Base-by-base conservation (phyloP, 495 filamentous ascomycete genomes). In the Podospora fimiseda region DNA sequence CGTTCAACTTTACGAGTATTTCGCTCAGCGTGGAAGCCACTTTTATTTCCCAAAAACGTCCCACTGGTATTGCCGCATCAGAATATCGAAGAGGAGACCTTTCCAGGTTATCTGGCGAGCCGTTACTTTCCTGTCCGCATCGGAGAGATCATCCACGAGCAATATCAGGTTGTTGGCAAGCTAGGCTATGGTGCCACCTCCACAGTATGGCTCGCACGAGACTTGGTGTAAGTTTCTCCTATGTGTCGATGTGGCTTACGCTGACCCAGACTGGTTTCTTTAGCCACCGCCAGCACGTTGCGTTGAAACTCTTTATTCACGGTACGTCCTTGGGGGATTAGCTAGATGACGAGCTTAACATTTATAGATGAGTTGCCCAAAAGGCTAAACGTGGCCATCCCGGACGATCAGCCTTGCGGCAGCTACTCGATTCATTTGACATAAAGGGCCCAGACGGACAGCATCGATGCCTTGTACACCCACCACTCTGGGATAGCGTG, bases 181-280 rank as follows among this genome's bases (percentile, higher is more conserved):
- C 68, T 81, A 33, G 79, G 80, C 14, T 81, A 70, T 53, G 78
- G 79, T 37, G 54, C 73, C 7, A 72, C 67, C 42, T 82, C 79
- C 21, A 82, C 78, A 5, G 74, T 70, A 8, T 82, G 77, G 78
- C 70, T 83, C 11, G 73, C 72, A 46, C 68, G 70, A 22, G 76
- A 80, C 70, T 65, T 81, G 45, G 60, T 66, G 72, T 72, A 66
- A 58, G 71, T 63, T 15, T 9, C 27, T 33, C 11, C 13, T 14
- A 36, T 24, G 3, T 43, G 22, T 5, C 18, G 8, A 14, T 33
- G 11, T 33, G 11, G 11, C 27, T 33, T 33, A n/a, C n/a, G 1
- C 21, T 21, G 7, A 1, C 9, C 23, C 16, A 2, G 11, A 39
- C 30, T 20, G 4, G 20, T 21, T 21, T 7, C 7, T 22, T 1